These are phyloP conservation scores for Asparagopsis taxiformis DNA, from an alignment of 31 red algal species.

Conservation along the genomic window DNA sequence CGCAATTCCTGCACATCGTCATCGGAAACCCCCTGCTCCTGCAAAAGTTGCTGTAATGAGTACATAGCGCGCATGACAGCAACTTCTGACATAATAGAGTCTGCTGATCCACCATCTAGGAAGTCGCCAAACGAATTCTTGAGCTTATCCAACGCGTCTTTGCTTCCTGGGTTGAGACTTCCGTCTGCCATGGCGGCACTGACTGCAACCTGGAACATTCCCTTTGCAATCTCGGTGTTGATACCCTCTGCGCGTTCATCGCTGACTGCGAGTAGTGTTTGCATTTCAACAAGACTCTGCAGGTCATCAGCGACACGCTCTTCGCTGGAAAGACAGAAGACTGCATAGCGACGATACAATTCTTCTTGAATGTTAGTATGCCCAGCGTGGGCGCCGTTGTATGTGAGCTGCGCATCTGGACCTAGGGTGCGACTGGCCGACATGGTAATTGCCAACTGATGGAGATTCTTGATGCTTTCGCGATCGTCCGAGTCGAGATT, in stretches of 20 bases:
- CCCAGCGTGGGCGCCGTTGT: slow-evolving; percentile 44
- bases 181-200: slow-evolving; percentile 79
- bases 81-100: slow-evolving; percentile 84
- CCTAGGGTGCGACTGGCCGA: slow-evolving; percentile 27
- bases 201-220: slow-evolving; percentile 91
- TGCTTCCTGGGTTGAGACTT: slow-evolving; percentile 34
- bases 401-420: slow-evolving; percentile 22
- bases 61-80: slow-evolving; percentile 86
- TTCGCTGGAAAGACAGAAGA: slow-evolving; percentile 66
- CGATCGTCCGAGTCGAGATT: slow-evolving; percentile 29
- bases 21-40: slow-evolving; percentile 58
- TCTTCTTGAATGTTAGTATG: slow-evolving; percentile 44
- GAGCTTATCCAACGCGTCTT: slow-evolving; percentile 65
- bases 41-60: slow-evolving; percentile 76
- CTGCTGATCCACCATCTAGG: slow-evolving; percentile 65
- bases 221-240: slow-evolving; percentile 82
- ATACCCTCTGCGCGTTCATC: slow-evolving; percentile 59
- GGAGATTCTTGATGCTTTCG: slow-evolving; percentile 31
- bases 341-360: slow-evolving; percentile 77
- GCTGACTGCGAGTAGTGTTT: slow-evolving; percentile 49
- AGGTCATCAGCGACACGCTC: slow-evolving; percentile 45
- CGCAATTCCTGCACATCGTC: slow-evolving; percentile 72
- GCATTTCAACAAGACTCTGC: slow-evolving; percentile 59
- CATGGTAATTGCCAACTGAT: slow-evolving; percentile 33
- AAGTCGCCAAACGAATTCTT: slow-evolving; percentile 69